Evolutionary conservation across 176 grass and related monocot genomes (phyloP).

Genomic region (Coix lacrymajobi): DNA sequence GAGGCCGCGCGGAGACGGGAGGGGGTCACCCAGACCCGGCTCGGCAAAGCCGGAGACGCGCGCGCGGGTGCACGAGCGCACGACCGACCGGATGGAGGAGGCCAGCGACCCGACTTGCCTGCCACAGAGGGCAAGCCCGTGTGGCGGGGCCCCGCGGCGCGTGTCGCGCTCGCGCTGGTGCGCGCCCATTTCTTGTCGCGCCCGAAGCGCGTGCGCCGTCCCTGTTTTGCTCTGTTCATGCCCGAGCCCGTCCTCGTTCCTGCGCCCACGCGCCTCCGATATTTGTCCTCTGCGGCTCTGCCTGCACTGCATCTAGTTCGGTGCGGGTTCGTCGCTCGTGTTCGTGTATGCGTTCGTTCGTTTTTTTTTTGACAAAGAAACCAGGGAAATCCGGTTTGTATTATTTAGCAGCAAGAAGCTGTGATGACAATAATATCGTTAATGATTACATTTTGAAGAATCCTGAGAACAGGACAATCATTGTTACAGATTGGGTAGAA

Average conservation of each 20-base stretch:
- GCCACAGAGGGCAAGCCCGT: constrained; percentile 26
- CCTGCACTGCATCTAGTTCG: not conserved
- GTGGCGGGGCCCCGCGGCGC: constrained; percentile 1
- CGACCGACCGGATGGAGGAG: constrained; percentile 6
- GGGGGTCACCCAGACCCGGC: not conserved
- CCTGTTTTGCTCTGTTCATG: too few species aligned
- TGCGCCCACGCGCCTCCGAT: not conserved
- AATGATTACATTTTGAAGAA: too few species aligned
- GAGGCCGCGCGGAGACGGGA: constrained; percentile 25
- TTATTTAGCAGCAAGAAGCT: too few species aligned
- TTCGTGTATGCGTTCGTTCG: not conserved
- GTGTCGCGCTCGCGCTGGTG: constrained; percentile 27
- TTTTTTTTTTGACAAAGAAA: too few species aligned
- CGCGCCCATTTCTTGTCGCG: not conserved
- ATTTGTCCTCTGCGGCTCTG: not conserved
- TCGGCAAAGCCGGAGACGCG: not conserved
- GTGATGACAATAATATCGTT: too few species aligned
- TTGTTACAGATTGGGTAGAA: too few species aligned
- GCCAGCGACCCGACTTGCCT: not conserved
- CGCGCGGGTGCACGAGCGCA: not conserved
- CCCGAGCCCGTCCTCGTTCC: not conserved
- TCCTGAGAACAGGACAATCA: too few species aligned
- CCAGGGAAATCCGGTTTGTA: too few species aligned
- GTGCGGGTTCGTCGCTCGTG: too few species aligned
- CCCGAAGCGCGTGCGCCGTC: not conserved